phyloP scores from a whole-genome alignment of 1,139 yeast species.

The Arxiozyma telluris region DNA sequence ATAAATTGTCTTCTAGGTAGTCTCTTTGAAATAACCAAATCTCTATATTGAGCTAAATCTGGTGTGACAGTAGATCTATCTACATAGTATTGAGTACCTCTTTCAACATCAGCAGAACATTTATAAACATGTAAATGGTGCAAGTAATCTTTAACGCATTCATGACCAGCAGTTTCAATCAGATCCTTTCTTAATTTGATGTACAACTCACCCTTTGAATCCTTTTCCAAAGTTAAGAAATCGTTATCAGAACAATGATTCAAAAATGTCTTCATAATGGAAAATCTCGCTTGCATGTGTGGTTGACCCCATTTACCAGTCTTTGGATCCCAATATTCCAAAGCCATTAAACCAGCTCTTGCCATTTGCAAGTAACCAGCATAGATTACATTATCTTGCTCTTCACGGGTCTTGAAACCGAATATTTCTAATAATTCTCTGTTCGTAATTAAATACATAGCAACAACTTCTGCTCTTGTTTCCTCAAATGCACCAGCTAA shows the following conservation, averaged over 20 bases:
- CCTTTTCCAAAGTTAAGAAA: constrained; percentile 37
- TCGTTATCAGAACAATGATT: constrained; percentile 58
- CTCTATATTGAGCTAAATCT: constrained; percentile 57
- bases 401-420: constrained; percentile 49
- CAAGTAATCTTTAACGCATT: constrained; percentile 64
- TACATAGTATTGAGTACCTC: constrained; percentile 54
- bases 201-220: constrained; percentile 48
- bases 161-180: constrained; percentile 60
- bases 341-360: constrained; percentile 72
- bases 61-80: constrained; percentile 59
- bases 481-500: constrained; percentile 84
- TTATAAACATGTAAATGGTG: constrained; percentile 68
- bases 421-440: constrained; percentile 60
- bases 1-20: constrained; percentile 76
- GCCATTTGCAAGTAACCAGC: constrained; percentile 75
- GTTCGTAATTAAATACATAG: constrained; percentile 68
- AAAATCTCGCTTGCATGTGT: constrained; percentile 90
- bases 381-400: constrained; percentile 54
- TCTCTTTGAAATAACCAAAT: constrained; percentile 58
- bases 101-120: constrained; percentile 59
- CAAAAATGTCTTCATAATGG: constrained; percentile 67
- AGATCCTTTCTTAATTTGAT: constrained; percentile 51
- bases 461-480: constrained; percentile 87
- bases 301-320: constrained; percentile 87
- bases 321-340: constrained; percentile 81